A percentile compares a stretch with the other conserved stretches of the same genome.
Conservation (phyloP, 257 asterid genomes). For the Linderniella brevidens region DNA sequence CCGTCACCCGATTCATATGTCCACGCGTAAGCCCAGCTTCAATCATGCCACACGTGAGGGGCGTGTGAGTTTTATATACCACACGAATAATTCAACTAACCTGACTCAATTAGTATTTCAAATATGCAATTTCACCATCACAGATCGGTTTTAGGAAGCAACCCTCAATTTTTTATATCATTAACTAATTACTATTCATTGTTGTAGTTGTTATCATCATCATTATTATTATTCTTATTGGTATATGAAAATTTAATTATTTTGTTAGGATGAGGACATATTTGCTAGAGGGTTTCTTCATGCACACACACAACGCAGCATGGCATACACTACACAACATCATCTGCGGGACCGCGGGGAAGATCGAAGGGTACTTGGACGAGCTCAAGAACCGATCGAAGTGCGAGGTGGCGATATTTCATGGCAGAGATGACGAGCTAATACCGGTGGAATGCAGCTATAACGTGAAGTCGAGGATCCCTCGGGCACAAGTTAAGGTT, state of each 20-base stretch:
- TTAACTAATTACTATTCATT: neutral
- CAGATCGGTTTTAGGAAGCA: neutral
- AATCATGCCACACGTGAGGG: no score
- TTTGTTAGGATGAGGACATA: conserved; percentile 57
- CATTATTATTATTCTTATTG: no score
- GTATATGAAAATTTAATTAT: no score
- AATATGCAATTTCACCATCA: no score
- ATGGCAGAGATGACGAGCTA: conserved; percentile 67
- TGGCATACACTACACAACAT: conserved; percentile 97
- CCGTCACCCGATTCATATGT: no score
- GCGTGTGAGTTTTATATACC: no score
- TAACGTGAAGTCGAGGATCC: conserved; percentile 40
- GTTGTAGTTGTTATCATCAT: no score
- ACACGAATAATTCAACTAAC: no score
- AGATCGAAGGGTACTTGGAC: conserved; percentile 61
- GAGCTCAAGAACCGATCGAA: conserved; percentile 31
- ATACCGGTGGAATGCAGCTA: conserved; percentile 87
- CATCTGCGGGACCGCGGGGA: conserved; percentile 72
- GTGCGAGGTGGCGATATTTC: conserved; percentile 45
- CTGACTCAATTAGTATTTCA: no score
- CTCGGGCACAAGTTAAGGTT: conserved; percentile 54
- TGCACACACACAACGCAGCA: conserved; percentile 88
- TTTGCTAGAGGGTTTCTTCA: conserved; percentile 74
- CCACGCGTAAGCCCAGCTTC: no score
- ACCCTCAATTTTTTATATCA: neutral